These are phyloP conservation scores for Neurospora sp. DNA, from an alignment of 495 filamentous ascomycete genomes.

Conservation along the genomic window DNA sequence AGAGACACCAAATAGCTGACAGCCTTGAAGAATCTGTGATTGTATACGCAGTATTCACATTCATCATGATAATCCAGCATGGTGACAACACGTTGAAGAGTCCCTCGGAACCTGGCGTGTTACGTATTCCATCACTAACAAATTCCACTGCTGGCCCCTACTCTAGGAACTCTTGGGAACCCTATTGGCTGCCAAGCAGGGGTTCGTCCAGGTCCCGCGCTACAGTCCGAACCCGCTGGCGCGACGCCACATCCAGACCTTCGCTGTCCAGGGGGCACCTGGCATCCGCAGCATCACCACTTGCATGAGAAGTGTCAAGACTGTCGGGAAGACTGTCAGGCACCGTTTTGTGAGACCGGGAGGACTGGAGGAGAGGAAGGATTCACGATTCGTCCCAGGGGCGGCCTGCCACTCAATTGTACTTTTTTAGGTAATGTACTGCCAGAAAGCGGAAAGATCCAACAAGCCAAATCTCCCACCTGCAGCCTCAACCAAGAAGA, in stretches of 20 bases:
- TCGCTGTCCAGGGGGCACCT: constrained; percentile 3
- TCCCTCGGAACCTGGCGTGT: not conserved
- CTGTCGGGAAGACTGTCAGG: not conserved
- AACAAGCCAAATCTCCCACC: not conserved
- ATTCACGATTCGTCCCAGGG: not conserved
- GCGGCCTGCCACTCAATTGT: not conserved
- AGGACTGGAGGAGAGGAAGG: not conserved
- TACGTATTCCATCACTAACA: not conserved
- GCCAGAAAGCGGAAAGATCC: constrained; percentile 3
- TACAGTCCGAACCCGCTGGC: not conserved
- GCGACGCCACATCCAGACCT: not conserved
- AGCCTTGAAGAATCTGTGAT: not conserved
- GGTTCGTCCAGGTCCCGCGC: not conserved
- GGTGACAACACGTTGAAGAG: not conserved
- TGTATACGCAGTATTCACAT: not conserved
- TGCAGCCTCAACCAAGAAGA: not conserved
- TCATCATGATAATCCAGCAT: not conserved
- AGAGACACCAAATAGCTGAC: not conserved
- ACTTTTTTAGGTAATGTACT: not conserved
- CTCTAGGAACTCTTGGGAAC: not conserved
- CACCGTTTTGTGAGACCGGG: not conserved
- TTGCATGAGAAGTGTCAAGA: not conserved
- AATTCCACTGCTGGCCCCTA: not conserved
- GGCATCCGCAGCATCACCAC: constrained; percentile 4
- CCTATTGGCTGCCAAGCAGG: not conserved